Evolutionary conservation across 805 yeast species (phyloP).

Genomic region (Pichia heedii): DNA sequence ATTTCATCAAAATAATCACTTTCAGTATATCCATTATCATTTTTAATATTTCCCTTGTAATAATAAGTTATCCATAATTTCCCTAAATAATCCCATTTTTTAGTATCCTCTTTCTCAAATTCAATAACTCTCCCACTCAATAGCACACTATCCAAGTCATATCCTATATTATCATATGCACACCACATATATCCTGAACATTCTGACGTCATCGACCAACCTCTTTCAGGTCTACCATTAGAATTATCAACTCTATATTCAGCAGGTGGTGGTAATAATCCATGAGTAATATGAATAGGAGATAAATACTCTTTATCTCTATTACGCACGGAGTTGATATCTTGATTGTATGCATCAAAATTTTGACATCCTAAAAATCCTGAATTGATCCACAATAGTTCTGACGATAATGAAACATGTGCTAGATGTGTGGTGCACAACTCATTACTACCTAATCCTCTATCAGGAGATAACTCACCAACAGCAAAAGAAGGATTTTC

Average conservation of each 20-base stretch:
- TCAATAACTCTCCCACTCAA: slow-evolving; percentile 37
- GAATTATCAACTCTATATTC: slow-evolving; percentile 21
- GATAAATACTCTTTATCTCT: slow-evolving; percentile 25
- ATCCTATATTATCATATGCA: slow-evolving; percentile 51
- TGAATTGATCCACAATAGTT: slow-evolving; percentile 60
- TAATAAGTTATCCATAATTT: slow-evolving; percentile 44
- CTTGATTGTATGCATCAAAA: slow-evolving; percentile 30
- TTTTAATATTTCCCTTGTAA: too few species aligned
- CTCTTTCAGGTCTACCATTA: slow-evolving; percentile 38
- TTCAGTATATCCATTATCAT: too few species aligned
- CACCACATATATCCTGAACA: slow-evolving; percentile 54
- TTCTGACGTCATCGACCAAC: slow-evolving; percentile 46
- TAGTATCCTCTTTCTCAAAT: slow-evolving; percentile 20
- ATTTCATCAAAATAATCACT: too few species aligned
- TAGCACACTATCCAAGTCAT: slow-evolving; percentile 30
- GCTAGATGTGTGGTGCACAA: slow-evolving; percentile 58
- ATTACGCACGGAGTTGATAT: slow-evolving; percentile 25
- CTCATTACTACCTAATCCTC: slow-evolving; percentile 25
- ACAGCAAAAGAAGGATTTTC: slow-evolving; percentile 44
- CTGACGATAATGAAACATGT: slow-evolving; percentile 44
- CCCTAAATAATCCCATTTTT: slow-evolving; percentile 37
- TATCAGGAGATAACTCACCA: slow-evolving; percentile 31
- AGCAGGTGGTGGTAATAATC: slow-evolving; percentile 47
- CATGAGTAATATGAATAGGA: slow-evolving; percentile 35
- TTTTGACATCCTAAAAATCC: slow-evolving; percentile 56